Evolutionary conservation across 257 asterid genomes (phyloP), one percentile per base, ranked within the genome.

Genomic region (Knoxia roxburghii): DNA sequence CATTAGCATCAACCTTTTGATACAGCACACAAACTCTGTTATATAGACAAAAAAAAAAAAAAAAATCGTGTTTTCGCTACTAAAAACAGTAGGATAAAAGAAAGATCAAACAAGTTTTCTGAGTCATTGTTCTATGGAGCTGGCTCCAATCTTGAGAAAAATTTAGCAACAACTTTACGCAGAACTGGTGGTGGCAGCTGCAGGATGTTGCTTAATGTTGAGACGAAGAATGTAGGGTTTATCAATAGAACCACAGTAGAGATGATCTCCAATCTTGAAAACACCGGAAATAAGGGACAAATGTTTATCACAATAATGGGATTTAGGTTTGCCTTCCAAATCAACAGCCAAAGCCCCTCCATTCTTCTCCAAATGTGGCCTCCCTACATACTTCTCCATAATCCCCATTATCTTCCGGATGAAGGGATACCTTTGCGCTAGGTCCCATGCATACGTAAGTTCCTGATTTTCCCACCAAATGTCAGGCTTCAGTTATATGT

Each of bases 251-350:
- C 95, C 99, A 33, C 68, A 65, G 68, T 86, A 88, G 37, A 93
- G 55, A 72, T 88, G 74, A 52, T 88, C 81, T 50, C 88, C 88
- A 39, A 93, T 85, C 78, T 84, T 87, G 48, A 72, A 73, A 37
- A 83, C 84, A 4, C 79, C 81, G 1, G 99, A 58, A 23, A 68
- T 21, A 21, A 67, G 4, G 12, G 68, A 51, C 59, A 73, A 30
- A 8, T 48, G 66, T 0, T 0, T 64, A 54, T 93, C 97, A 14
- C 72, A 64, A 40, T 90, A 93, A 26, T 80, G 86, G 54, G 84
- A 91, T 0, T 23, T 48, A 1, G 97, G 87, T 40, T 82, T 87
- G 33, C 98, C 98, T 40, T 84, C 85, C 81, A 86, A 74, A 81
- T 92, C 91, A 46, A 87, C 88, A 4, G 80, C 84, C 15, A 86